These are phyloP conservation scores for Nannochloropsis salina DNA, from an alignment of 108 stramenopile genomes.

Conservation along the genomic window DNA sequence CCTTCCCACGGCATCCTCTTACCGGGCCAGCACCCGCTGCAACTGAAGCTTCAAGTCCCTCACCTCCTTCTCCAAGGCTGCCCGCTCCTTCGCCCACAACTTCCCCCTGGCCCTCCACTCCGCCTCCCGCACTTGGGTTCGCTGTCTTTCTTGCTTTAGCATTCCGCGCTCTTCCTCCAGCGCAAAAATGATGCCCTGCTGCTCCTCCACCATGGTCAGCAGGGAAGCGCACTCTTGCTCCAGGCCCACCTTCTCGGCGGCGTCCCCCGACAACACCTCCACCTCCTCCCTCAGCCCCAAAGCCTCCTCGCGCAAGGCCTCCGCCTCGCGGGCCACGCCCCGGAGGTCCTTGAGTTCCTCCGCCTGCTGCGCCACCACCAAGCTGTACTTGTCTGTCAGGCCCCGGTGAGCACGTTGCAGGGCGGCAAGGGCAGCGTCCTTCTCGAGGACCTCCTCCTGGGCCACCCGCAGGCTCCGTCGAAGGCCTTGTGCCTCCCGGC, in stretches of 20 bases:
- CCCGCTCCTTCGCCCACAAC: constrained; percentile 15
- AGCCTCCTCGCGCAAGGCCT: not conserved
- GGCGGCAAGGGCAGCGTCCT: not conserved
- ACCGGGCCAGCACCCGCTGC: not conserved
- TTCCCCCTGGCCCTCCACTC: not conserved
- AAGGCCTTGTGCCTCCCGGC: not conserved
- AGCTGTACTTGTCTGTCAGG: not conserved
- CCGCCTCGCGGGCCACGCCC: not conserved
- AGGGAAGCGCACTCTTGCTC: not conserved
- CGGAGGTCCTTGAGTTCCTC: not conserved
- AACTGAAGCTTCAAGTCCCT: constrained; percentile 12
- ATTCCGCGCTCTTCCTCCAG: not conserved
- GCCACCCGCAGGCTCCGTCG: not conserved
- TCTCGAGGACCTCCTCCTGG: not conserved
- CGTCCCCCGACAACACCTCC: not conserved
- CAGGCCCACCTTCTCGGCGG: not conserved
- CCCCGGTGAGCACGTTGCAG: not conserved
- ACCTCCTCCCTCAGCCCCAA: not conserved
- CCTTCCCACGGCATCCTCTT: not conserved
- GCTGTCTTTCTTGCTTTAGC: not conserved
- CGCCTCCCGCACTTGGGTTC: not conserved
- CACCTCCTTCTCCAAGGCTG: not conserved
- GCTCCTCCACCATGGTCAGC: not conserved
- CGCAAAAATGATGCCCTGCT: not conserved
- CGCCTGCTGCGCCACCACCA: not conserved